Percentiles rank a stretch among this genome's conserved stretches.
Evolutionary conservation across 192 early-diverging fungal species (phyloP).

Genomic region (Coemansia aciculifera): DNA sequence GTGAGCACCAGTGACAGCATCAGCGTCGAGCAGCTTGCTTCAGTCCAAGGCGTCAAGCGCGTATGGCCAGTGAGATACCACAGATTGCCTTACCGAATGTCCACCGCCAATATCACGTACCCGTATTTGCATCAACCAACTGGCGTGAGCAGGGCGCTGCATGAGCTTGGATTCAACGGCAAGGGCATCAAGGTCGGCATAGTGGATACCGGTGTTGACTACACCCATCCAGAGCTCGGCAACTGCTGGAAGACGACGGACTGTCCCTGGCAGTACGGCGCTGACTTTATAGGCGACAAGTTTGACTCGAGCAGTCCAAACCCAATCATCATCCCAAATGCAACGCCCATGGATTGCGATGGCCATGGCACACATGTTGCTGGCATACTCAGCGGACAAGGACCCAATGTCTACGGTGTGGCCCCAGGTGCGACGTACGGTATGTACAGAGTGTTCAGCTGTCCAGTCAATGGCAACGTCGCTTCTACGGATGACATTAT

Average conservation of each 20-base stretch:
- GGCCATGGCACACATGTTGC: conserved; percentile 74
- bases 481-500: conserved; percentile 57
- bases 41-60: conserved; percentile 27
- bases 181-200: conserved; percentile 68
- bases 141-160: conserved; percentile 54
- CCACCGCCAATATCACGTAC: background rate
- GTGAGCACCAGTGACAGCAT: conserved; percentile 7
- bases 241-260: conserved; percentile 61
- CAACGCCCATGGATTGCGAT: conserved; percentile 55
- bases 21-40: conserved; percentile 15
- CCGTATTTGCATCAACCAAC: conserved; percentile 51
- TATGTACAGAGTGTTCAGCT: conserved; percentile 66
- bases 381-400: conserved; percentile 58
- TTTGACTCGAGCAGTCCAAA: conserved; percentile 29
- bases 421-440: conserved; percentile 67
- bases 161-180: conserved; percentile 57
- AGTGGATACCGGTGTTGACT: conserved; percentile 71
- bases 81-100: conserved; percentile 1
- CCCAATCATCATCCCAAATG: conserved; percentile 56
- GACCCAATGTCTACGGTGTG: conserved; percentile 58
- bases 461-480: conserved; percentile 36
- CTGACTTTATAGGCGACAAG: conserved; percentile 66
- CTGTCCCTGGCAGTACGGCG: conserved; percentile 61
- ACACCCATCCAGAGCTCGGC: conserved; percentile 66
- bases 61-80: conserved; percentile 30